phyloP scores from a whole-genome alignment of 257 asterid species.

The Nicotiana attenuata region DNA sequence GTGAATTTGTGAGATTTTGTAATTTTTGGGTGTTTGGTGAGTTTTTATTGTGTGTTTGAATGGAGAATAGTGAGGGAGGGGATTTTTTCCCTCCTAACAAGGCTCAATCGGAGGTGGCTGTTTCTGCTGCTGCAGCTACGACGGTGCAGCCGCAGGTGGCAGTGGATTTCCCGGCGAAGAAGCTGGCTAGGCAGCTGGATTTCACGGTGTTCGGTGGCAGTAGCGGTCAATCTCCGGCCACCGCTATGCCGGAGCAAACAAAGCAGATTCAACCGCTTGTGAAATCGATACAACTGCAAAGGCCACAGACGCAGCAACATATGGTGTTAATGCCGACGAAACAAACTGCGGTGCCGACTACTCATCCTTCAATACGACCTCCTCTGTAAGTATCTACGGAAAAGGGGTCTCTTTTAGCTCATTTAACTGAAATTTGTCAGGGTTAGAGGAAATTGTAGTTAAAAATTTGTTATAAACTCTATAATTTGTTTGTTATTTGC shows the following conservation, averaged over 20 bases:
- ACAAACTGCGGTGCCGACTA: constrained; percentile 41
- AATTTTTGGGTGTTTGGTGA: not conserved
- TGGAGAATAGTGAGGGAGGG: constrained; percentile 79
- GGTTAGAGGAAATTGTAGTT: not conserved
- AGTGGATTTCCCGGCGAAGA: constrained; percentile 63
- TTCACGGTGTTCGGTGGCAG: constrained; percentile 56
- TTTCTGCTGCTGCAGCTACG: constrained; percentile 30
- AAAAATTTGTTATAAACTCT: not conserved
- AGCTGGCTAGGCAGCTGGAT: constrained; percentile 97
- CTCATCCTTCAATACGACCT: constrained; percentile 53
- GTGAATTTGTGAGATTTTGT: constrained; percentile 11
- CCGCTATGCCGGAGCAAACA: constrained; percentile 26
- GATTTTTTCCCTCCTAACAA: constrained; percentile 59
- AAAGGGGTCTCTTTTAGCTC: not conserved
- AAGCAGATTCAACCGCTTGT: constrained; percentile 20
- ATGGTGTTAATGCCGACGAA: constrained; percentile 42
- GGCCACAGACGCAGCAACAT: constrained; percentile 1
- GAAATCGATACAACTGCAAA: too few relatives aligned
- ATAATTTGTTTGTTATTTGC: not conserved
- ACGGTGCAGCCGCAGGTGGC: constrained; percentile 7
- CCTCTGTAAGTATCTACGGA: constrained; percentile 43
- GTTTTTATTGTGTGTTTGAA: constrained; percentile 20
- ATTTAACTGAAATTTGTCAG: not conserved
- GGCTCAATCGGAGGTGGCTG: constrained; percentile 46
- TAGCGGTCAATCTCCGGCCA: constrained; percentile 17